Percentiles rank a stretch among this genome's conserved stretches.
Conservation (phyloP, 176 grass and related monocot species). For the Phyllostachys edulis region DNA sequence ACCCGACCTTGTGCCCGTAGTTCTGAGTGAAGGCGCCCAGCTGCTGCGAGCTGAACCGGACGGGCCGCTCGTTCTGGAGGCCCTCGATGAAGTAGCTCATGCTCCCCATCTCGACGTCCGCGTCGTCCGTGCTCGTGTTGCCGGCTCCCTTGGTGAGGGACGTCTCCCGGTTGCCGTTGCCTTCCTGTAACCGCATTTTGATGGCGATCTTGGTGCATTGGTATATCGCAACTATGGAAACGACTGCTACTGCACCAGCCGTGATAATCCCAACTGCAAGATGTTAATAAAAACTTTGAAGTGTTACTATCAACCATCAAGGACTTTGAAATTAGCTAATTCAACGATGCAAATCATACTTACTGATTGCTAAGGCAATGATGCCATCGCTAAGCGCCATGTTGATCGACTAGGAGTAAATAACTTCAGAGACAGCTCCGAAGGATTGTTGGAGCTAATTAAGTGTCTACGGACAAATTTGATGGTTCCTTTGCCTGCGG, state of each 20-base stretch:
- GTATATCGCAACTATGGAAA: constrained; percentile 3
- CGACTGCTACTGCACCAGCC: not conserved
- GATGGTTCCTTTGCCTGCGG: not conserved
- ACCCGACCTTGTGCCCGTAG: constrained; percentile 41
- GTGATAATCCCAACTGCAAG: constrained; percentile 26
- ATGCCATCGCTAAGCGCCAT: not conserved
- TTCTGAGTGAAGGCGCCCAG: constrained; percentile 42
- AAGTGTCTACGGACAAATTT: not conserved
- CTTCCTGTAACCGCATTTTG: not conserved
- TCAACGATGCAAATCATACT: not conserved
- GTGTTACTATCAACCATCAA: not conserved
- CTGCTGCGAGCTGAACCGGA: constrained; percentile 42
- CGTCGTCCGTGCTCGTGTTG: not conserved
- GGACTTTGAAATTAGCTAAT: not conserved
- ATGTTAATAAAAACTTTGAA: not conserved
- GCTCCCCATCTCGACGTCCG: constrained; percentile 2
- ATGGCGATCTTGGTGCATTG: not conserved
- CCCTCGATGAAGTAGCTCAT: constrained; percentile 39
- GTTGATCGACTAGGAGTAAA: not conserved
- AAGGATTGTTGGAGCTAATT: not conserved
- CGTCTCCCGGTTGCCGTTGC: too few species aligned
- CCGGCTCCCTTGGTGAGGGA: not conserved
- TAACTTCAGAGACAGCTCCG: not conserved
- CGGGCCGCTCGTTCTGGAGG: constrained; percentile 44
- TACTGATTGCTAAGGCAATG: constrained; percentile 30